Evolutionary conservation across 1,284 basidiomycete genomes (phyloP).

Genomic region (Apiotrichum mycotoxinovorans): DNA sequence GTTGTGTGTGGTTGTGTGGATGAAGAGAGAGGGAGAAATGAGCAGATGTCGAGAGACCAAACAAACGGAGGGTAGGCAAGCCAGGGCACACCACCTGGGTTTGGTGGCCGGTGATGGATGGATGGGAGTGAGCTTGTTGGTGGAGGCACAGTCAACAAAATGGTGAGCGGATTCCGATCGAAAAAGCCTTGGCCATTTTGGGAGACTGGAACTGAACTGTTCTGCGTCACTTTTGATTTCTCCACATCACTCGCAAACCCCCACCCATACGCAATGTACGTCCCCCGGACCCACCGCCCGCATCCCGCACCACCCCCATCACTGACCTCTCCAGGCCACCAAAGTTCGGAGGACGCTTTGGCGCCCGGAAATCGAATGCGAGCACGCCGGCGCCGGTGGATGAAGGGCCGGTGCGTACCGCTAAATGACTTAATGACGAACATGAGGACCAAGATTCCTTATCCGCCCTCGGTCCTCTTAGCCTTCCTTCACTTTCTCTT

Average conservation of each 20-base stretch:
- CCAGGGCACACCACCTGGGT: too few relatives aligned
- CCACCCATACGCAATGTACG: conserved; percentile 11
- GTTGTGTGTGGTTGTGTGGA: background rate
- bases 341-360: conserved; percentile 7
- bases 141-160: too few relatives aligned
- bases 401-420: conserved; percentile 20
- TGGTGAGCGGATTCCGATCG: background rate
- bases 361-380: conserved; percentile 38
- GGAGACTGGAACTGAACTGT: background rate
- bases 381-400: conserved; percentile 33
- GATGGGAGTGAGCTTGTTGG: too few relatives aligned
- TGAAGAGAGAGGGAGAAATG: background rate
- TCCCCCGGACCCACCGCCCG: too few relatives aligned
- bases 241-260: background rate
- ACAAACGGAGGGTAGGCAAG: too few relatives aligned
- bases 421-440: too few relatives aligned
- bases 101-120: too few relatives aligned
- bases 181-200: too few relatives aligned
- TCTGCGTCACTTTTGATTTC: background rate
- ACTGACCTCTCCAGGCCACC: conserved; percentile 15
- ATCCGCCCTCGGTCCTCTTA: too few relatives aligned
- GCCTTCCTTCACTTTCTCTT: background rate
- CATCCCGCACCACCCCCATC: too few relatives aligned
- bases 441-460: too few relatives aligned
- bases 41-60: background rate